Base-by-base conservation (phyloP, 352 stramenopile species). In the Globisporangium heterothallicum region DNA sequence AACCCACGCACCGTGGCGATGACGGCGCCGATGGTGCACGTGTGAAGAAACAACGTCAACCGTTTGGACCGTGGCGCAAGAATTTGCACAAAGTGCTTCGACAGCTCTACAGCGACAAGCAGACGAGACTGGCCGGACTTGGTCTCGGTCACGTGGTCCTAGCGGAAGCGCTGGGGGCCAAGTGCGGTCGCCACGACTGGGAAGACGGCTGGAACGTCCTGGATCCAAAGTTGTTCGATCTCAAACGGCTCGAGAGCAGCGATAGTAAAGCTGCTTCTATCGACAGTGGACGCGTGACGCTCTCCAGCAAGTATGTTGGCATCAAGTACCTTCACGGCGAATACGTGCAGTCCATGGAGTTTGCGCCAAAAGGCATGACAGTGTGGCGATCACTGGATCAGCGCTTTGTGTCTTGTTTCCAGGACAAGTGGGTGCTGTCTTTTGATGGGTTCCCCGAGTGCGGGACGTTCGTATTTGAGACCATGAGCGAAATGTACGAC, bases 101-200 rank as follows among this genome's bases (percentile, higher is more conserved):
- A 6, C 47, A 61, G 18, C 52, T 77, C 2, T 58, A 73, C 48
- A 30, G 6, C 10, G 32, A 59, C 12, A 67, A 63, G 42, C 54
- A 49, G 16, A 60, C 59, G 0, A 14, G 59, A 1, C 22, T 77
- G 0, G 52, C 61, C 8, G 68, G 51, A 0, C 41, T 77, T 12
- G 68, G 67, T 2, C 53, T 77, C 8, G 68, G 68, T 0, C 68
- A 77, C 34, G 61, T 77, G 22, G 24, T 66, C 6, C 19, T 66
- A 8, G 59, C 54, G 10, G 59, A 66, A 24, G 53, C 59, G 0
- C 49, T 66, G 9, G 59, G 54, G 3, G 59, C 19, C 0, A 63
- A 61, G 21, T 54, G 35, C 30, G 26, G 32, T 4, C 19, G 42
- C 5, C 29, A 24, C 4, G 59, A 61, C 14, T 66, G 59, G 59